Base-by-base conservation (phyloP, 164 flowering plant species). In the Echeveria elegans region DNA sequence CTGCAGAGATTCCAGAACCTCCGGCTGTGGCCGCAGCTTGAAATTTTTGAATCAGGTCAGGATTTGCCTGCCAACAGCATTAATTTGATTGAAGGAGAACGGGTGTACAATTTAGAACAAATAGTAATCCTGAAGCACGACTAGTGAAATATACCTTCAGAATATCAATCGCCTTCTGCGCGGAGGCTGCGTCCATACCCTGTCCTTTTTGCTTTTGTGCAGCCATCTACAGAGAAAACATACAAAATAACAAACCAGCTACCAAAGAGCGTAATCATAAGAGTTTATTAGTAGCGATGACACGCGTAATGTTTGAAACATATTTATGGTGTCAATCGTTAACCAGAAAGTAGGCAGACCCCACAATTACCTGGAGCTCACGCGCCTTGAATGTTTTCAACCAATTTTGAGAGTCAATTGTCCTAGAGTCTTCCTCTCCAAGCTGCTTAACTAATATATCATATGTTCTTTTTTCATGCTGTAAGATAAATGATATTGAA, bases 401-500 rank as follows among this genome's bases (percentile, higher is more conserved):
- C 99, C 99, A 92, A 70, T 92, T 95, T 70, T 83, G 84, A 16
- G 99, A 92, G 71, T 95, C 98, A 16, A 83, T 84, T 14, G 97
- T 87, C 82, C 99, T 83, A 1, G 96, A 85, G 70, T 95, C 99
- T 67, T 92, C 96, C 72, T 95, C 94, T 60, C 99, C 99, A 62
- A 95, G 94, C 79, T 90, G 97, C 75, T 92, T 95, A 47, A 90
- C 90, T 63, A 95, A 97, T 75, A 95, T 92, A 68, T 92, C 97
- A 76, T 87, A 90, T 1, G 99, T 95, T 83, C 86, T 92, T 80
- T 78, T 90, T 70, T 95, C 99, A 79, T 94, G 95, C 98, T 94
- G 89, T 41, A 59, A 40, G 1, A 56, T 56, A 19, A 11, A 43
- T 3, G 18, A 12, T 12, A 43, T 16, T 43, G 5, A 14, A 43